Percentiles rank a stretch among this genome's conserved stretches.
These are phyloP conservation scores for Xylariaceae sp. DNA, from an alignment of 2,329 filamentous ascomycete genomes.

Conservation along the genomic window DNA sequence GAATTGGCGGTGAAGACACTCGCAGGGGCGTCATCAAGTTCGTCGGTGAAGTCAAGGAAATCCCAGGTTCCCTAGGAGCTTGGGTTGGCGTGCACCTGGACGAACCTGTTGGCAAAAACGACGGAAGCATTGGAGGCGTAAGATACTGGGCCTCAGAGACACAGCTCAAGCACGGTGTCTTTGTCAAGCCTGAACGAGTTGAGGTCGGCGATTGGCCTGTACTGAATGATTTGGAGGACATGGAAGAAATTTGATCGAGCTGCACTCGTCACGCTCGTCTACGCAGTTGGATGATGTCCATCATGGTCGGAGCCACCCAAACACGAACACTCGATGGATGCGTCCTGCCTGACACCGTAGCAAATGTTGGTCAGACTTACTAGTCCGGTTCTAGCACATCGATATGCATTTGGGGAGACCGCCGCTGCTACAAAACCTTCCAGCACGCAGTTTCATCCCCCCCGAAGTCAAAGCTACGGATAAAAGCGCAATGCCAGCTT, in stretches of 20 bases:
- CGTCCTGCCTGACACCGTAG: too few species aligned
- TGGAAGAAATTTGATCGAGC: conserved; percentile 62
- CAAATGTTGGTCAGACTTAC: too few species aligned
- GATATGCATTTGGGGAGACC: too few species aligned
- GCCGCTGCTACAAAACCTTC: too few species aligned
- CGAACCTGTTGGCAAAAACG: conserved; percentile 79
- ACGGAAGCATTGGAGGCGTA: conserved; percentile 64
- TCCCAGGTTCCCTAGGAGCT: conserved; percentile 57
- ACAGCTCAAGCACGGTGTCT: conserved; percentile 66
- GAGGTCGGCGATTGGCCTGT: conserved; percentile 70
- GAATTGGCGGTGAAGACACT: conserved; percentile 62
- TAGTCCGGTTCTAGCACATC: too few species aligned
- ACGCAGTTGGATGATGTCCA: conserved; percentile 2
- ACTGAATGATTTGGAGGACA: conserved; percentile 70
- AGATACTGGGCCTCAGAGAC: conserved; percentile 68
- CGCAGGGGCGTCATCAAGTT: conserved; percentile 68
- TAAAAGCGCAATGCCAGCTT: too few species aligned
- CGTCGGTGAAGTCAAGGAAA: conserved; percentile 70
- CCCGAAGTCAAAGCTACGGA: too few species aligned
- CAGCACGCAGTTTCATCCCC: too few species aligned
- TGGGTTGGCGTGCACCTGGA: conserved; percentile 76
- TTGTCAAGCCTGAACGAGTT: conserved; percentile 73
- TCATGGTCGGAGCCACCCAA: conserved; percentile 1
- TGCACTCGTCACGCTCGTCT: conserved; percentile 5
- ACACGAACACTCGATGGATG: too few species aligned